Conservation (phyloP, 2,329 filamentous ascomycete genomes). For the Nemania bipapillata region DNA sequence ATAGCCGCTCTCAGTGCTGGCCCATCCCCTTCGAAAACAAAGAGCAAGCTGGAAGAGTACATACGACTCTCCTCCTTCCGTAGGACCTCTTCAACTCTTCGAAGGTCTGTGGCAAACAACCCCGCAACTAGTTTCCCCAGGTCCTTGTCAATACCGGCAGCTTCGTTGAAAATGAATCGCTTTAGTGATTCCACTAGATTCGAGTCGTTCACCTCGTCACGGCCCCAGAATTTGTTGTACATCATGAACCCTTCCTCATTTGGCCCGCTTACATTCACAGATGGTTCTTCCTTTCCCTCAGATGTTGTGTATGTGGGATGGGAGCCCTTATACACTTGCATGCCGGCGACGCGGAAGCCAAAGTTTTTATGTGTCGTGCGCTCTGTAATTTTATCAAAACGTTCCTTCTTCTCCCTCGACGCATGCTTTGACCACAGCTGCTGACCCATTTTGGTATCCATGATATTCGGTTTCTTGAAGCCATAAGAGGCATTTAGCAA, state of each 20-base stretch:
- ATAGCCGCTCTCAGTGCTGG: constrained; percentile 63
- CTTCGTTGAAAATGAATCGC: constrained; percentile 67
- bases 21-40: constrained; percentile 73
- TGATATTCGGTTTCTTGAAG: constrained; percentile 85
- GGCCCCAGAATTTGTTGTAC: constrained; percentile 73
- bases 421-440: constrained; percentile 85
- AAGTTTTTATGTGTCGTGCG: constrained; percentile 69
- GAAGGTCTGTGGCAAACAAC: constrained; percentile 65
- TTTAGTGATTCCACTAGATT: constrained; percentile 67
- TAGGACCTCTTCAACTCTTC: constrained; percentile 64
- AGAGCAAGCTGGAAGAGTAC: constrained; percentile 71
- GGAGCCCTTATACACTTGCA: constrained; percentile 70
- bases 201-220: constrained; percentile 61
- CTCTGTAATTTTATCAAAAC: constrained; percentile 68
- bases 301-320: constrained; percentile 27
- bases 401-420: constrained; percentile 66
- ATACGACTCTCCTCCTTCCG: constrained; percentile 68
- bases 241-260: constrained; percentile 67
- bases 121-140: constrained; percentile 66
- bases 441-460: constrained; percentile 91
- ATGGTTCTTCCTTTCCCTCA: constrained; percentile 14
- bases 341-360: constrained; percentile 73
- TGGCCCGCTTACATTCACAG: constrained; percentile 61
- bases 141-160: constrained; percentile 68
- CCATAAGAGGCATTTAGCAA: constrained; percentile 85